Evolutionary conservation across 352 stramenopile species (phyloP).

Genomic region (Globisporangium camurandrum): DNA sequence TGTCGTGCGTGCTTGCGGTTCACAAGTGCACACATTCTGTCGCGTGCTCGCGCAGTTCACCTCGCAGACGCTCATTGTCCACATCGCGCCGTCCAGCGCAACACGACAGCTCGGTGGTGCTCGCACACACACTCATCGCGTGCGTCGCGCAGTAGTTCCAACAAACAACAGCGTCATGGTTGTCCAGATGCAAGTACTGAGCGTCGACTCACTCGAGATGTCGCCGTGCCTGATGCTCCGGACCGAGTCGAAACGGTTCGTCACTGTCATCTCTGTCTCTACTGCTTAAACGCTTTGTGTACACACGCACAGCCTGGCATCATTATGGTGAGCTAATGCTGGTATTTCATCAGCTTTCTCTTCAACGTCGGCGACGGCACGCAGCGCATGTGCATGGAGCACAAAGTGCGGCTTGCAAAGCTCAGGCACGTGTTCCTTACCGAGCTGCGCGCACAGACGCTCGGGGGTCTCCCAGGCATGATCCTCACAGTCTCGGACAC

Average conservation of each 20-base stretch:
- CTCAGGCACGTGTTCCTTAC: constrained; percentile 82
- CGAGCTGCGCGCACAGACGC: constrained; percentile 62
- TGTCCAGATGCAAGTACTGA: constrained; percentile 68
- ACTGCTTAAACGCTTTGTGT: background rate
- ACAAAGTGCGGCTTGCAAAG: constrained; percentile 83
- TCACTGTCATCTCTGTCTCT: background rate
- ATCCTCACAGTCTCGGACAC: constrained; percentile 86
- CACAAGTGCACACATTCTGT: too few species aligned
- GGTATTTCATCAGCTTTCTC: constrained; percentile 80
- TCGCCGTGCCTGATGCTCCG: constrained; percentile 60
- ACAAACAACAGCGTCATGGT: too few species aligned
- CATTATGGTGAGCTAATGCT: too few species aligned
- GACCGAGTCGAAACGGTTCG: constrained; percentile 52
- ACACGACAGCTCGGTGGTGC: too few species aligned
- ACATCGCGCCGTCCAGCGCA: too few species aligned
- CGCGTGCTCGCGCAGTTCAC: too few species aligned
- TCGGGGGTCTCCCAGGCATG: constrained; percentile 83
- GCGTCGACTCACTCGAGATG: constrained; percentile 69
- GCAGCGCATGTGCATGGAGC: constrained; percentile 89
- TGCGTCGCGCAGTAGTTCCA: too few species aligned
- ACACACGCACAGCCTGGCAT: too few species aligned
- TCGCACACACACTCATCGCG: too few species aligned
- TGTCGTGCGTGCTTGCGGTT: too few species aligned
- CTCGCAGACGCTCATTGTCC: too few species aligned
- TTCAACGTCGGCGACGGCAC: constrained; percentile 89